Conservation (phyloP, 1,284 basidiomycete genomes). For the Pyrrhoderma noxium region DNA sequence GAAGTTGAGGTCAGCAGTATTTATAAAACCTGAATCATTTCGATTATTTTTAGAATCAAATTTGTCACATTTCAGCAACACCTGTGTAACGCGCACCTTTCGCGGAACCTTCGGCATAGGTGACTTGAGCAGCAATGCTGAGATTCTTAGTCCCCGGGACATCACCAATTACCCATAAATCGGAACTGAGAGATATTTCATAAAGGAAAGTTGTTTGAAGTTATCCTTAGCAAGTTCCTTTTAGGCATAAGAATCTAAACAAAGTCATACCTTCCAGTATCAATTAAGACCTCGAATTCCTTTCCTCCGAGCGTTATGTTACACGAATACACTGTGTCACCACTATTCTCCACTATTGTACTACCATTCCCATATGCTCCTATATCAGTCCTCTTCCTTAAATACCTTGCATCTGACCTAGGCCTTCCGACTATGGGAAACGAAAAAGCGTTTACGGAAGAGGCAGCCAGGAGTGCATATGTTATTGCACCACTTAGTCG, state of each 20-base stretch:
- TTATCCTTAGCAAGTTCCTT: conserved; percentile 1
- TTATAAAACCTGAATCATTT: conserved; percentile 38
- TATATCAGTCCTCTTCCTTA: conserved; percentile 10
- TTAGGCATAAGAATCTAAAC: not conserved
- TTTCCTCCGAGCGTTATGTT: conserved; percentile 45
- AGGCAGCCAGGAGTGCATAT: not conserved
- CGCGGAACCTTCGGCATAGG: conserved; percentile 45
- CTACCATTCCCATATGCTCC: conserved; percentile 17
- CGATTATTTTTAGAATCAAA: not conserved
- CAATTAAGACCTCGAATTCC: conserved; percentile 46
- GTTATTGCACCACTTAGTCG: not conserved
- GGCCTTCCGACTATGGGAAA: conserved; percentile 10
- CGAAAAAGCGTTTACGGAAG: not conserved
- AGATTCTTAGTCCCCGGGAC: conserved; percentile 38
- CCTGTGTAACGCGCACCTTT: conserved; percentile 31
- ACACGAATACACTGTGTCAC: conserved; percentile 44
- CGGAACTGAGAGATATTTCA: no score
- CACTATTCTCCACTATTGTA: conserved; percentile 32
- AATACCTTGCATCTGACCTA: not conserved
- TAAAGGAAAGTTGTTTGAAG: not conserved
- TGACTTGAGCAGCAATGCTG: conserved; percentile 35
- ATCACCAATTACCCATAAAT: conserved; percentile 49
- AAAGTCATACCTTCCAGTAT: conserved; percentile 59
- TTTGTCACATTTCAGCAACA: not conserved
- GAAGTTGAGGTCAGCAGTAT: conserved; percentile 45